Base-by-base conservation (phyloP, 345 rosid genomes). In the Eucalyptus marginata region DNA sequence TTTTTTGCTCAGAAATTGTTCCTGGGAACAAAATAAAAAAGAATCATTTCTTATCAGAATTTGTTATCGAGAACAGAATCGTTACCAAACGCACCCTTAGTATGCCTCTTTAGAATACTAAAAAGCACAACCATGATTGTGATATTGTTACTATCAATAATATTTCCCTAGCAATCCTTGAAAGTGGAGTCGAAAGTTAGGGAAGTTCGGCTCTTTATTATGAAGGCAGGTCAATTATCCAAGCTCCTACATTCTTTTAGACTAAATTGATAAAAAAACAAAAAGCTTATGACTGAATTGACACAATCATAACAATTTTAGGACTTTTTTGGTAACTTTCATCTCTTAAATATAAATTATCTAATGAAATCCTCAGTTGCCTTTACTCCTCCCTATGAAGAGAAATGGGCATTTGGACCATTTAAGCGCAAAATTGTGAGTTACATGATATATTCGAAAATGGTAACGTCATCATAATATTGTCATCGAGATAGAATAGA, bases 251-350 rank as follows among this genome's bases (percentile, higher is more conserved):
- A 10, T 24, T 54, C 2, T 54, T 54, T 54, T 54, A 8, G 3
- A 25, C 2, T 58, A 16, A 51, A 51, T 51, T 51, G 2, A 51
- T 1, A 51, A 51, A 14, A 49, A 13, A 6, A 15, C 0, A 50
- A 16, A 50, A 3, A 0, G 0, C 16, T 51, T 51, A 51, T 2
- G 7, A 58, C 2, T 58, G 14, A 56, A 56, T 56, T 56, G 13
- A 5, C 1, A 56, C 13, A 5, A 10, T 58, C 0, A 20, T 5
- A 58, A 58, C 0, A 58, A 10, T 22, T 58, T 58, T 58, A 58
- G 0, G 4, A 25, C 14, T 58, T 10, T 58, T 25, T 58, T 58
- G 3, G 2, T 58, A 58, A 58, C 2, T 58, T 58, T 25, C 4
- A 5, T 29, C 27, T 29, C 27, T 13, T 13, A 29, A 16, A 62